Evolutionary conservation across 192 early-diverging fungal genomes (phyloP), one percentile per base, ranked within the genome.

Genomic region (Backusella westeae): DNA sequence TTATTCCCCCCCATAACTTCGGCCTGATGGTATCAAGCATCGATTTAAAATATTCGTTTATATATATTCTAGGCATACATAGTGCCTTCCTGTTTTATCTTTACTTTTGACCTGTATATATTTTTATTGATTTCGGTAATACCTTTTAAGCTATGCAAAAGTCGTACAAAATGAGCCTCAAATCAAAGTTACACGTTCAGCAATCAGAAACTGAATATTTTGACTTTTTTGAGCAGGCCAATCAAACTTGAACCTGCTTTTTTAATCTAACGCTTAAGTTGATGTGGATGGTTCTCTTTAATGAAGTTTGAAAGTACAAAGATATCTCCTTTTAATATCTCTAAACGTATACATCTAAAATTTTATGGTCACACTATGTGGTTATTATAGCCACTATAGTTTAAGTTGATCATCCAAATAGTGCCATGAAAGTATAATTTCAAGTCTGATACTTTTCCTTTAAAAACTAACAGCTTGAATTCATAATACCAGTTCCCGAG

Each of bases 301-400:
- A 66, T 66, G 63, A 66, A 66, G 63, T 66, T 29, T 66, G 63
- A 66, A 66, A 66, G 63, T 66, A 66, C 63, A 66, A 66, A 66
- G 9, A 42, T 42, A 42, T 42, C 41, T 42, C 3, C 9, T 42
- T 42, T 42, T 42, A 12, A 42, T 42, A 42, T 42, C 41, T 42
- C 63, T 66, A 66, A 66, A 66, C 32, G 63, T 66, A 66, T 59
- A 66, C 63, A 66, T 34, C 23, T 26, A 66, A 66, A 66, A 66
- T 66, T 66, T 34, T 66, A 66, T 63, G 59, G 59, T 26, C 59
- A 63, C 59, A 34, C 21, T 34, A 63, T 63, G 21, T 63, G 59
- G 29, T 63, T 63, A 63, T 63, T 63, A 63, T 65, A 32, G 63
- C 63, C 32, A 42, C 14, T 42, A 14, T 42, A 42, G 41, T 42